phyloP scores from a whole-genome alignment of 805 yeast genomes.

The Kazachstania africana region DNA sequence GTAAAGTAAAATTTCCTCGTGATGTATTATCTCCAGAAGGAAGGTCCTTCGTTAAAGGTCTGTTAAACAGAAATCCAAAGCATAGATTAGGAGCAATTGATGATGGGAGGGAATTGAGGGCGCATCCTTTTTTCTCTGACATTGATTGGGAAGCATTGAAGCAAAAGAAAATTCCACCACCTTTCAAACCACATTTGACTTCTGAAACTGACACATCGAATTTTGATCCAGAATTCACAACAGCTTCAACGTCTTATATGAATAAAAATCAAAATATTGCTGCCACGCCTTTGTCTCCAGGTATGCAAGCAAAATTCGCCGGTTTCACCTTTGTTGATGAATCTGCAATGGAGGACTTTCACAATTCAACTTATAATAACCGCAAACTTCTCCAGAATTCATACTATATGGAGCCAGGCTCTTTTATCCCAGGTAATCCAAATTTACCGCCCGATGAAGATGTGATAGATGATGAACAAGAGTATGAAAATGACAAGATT shows the following conservation, averaged over 20 bases:
- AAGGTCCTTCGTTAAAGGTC: slow-evolving; percentile 87
- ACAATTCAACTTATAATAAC: slow-evolving; percentile 29
- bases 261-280: slow-evolving; percentile 44
- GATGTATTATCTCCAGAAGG: slow-evolving; percentile 91
- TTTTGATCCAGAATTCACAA: slow-evolving; percentile 96
- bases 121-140: slow-evolving; percentile 59
- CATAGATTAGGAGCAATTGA: slow-evolving; percentile 86
- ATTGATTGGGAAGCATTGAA: slow-evolving; percentile 46
- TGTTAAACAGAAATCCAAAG: slow-evolving; percentile 58
- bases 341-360: slow-evolving; percentile 81
- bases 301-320: slow-evolving; percentile 89
- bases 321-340: slow-evolving; percentile 97
- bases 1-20: slow-evolving; percentile 93
- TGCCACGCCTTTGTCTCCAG: slow-evolving; percentile 71
- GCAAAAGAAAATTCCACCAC: slow-evolving; percentile 64
- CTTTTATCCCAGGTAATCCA: slow-evolving; percentile 71
- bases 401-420: slow-evolving; percentile 44
- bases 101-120: slow-evolving; percentile 87
- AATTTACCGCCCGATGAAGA: slow-evolving; percentile 75
- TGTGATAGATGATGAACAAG: slow-evolving; percentile 50
- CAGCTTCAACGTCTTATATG: slow-evolving; percentile 75
- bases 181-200: slow-evolving; percentile 85
- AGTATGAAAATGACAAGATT: slow-evolving; percentile 2
- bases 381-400: slow-evolving; percentile 28
- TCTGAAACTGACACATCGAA: slow-evolving; percentile 92